phyloP scores from a whole-genome alignment of 345 rosid species.

The Rhodamnia argentea region DNA sequence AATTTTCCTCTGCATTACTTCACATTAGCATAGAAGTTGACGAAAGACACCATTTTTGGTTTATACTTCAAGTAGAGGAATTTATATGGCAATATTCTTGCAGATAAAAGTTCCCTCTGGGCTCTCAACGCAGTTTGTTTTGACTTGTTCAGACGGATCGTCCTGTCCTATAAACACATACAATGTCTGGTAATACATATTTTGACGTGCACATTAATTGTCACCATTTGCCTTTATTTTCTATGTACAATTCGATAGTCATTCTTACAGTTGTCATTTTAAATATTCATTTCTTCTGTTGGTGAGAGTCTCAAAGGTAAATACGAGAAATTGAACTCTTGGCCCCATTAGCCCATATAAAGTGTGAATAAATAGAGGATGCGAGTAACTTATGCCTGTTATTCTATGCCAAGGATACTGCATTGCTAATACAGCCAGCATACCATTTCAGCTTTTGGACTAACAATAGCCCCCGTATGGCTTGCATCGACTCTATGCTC shows the following conservation, averaged over 20 bases:
- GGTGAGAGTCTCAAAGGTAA: not conserved
- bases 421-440: not conserved
- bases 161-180: conserved; percentile 58
- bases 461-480: not conserved
- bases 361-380: not conserved
- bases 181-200: conserved; percentile 38
- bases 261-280: not conserved
- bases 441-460: not conserved
- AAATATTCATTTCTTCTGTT: not conserved
- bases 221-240: not conserved
- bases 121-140: conserved; percentile 63
- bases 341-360: not conserved
- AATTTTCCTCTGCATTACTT: not conserved
- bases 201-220: not conserved
- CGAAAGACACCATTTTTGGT: not conserved
- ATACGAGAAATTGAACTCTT: not conserved
- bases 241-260: not conserved
- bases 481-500: not conserved
- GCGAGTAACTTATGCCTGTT: not conserved
- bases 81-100: not conserved
- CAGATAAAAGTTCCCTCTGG: conserved; percentile 90
- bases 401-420: not conserved
- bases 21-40: not conserved
- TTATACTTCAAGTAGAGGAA: not conserved
- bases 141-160: conserved; percentile 66